Percentiles rank a stretch among this genome's conserved stretches.
phyloP scores from a whole-genome alignment of 129 eudicot species.

The Escallonia herrerae region DNA sequence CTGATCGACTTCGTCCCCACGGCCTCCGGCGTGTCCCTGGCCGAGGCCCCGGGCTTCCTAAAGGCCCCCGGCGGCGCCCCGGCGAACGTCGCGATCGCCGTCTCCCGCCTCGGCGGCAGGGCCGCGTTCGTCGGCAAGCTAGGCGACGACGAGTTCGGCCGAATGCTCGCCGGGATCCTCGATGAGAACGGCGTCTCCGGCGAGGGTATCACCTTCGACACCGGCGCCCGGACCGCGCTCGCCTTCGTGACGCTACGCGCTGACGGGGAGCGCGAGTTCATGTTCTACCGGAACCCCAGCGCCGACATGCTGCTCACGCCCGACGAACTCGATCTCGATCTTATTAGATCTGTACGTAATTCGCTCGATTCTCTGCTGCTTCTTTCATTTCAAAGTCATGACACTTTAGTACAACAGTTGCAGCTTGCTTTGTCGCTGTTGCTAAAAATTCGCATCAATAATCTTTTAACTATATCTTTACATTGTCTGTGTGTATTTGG shows the following conservation, averaged over 20 bases:
- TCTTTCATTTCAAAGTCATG: too few relatives aligned
- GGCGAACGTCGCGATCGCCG: slow-evolving; percentile 99
- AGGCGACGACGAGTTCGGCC: slow-evolving; percentile 94
- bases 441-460: too few relatives aligned
- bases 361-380: neutral
- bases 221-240: slow-evolving; percentile 84
- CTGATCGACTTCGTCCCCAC: slow-evolving; percentile 94
- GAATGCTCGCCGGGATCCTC: slow-evolving; percentile 79
- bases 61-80: slow-evolving; percentile 99
- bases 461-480: too few relatives aligned
- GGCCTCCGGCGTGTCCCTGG: slow-evolving; percentile 85
- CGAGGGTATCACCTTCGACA: slow-evolving; percentile 57
- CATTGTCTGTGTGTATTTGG: too few relatives aligned
- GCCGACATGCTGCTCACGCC: slow-evolving; percentile 97
- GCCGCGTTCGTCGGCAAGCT: slow-evolving; percentile 91
- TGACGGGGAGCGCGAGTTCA: slow-evolving; percentile 95
- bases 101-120: slow-evolving; percentile 69
- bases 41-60: slow-evolving; percentile 89
- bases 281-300: slow-evolving; percentile 96
- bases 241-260: slow-evolving; percentile 84
- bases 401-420: too few relatives aligned
- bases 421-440: too few relatives aligned
- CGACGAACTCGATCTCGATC: slow-evolving; percentile 77
- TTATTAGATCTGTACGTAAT: slow-evolving; percentile 71
- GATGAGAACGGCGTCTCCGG: slow-evolving; percentile 63